phyloP scores from a whole-genome alignment of 768 basidiomycete species.

The Serendipita sp. region DNA sequence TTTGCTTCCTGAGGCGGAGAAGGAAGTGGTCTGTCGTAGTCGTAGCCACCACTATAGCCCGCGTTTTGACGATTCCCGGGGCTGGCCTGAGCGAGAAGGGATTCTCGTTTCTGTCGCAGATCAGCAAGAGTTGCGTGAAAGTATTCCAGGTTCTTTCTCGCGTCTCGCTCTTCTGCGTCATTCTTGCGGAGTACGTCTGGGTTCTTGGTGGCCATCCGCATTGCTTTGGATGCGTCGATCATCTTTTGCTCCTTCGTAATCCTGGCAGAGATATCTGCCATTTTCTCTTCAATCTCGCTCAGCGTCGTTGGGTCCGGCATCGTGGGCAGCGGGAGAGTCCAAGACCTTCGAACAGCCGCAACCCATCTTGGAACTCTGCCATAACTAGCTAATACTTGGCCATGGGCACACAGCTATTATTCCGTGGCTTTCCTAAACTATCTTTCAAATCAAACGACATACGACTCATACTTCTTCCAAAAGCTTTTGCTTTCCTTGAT shows the following conservation, averaged over 20 bases:
- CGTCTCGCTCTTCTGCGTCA: conserved; percentile 75
- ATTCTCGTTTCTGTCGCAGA: conserved; percentile 41
- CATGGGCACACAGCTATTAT: not conserved
- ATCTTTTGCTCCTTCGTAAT: conserved; percentile 89
- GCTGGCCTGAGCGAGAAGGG: conserved; percentile 40
- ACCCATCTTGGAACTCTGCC: too few species aligned
- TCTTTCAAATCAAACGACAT: not conserved
- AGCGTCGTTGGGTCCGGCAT: conserved; percentile 5
- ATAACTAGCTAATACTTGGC: too few species aligned
- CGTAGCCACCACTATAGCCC: conserved; percentile 13
- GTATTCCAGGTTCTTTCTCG: conserved; percentile 67
- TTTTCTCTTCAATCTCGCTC: conserved; percentile 65
- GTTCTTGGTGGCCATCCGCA: conserved; percentile 70
- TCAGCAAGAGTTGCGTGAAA: conserved; percentile 75
- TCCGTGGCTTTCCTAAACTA: not conserved
- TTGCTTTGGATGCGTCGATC: conserved; percentile 62
- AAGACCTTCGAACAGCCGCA: not conserved
- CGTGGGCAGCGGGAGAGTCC: not conserved
- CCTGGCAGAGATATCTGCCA: conserved; percentile 74
- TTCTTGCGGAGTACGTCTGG: conserved; percentile 69
- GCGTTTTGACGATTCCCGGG: conserved; percentile 13
- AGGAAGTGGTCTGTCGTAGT: conserved; percentile 21
- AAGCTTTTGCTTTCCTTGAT: not conserved
- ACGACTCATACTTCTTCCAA: not conserved
- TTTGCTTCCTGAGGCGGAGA: conserved; percentile 28